These are phyloP conservation scores for Candida palmyrensis DNA, from an alignment of 805 yeast species.

Conservation along the genomic window DNA sequence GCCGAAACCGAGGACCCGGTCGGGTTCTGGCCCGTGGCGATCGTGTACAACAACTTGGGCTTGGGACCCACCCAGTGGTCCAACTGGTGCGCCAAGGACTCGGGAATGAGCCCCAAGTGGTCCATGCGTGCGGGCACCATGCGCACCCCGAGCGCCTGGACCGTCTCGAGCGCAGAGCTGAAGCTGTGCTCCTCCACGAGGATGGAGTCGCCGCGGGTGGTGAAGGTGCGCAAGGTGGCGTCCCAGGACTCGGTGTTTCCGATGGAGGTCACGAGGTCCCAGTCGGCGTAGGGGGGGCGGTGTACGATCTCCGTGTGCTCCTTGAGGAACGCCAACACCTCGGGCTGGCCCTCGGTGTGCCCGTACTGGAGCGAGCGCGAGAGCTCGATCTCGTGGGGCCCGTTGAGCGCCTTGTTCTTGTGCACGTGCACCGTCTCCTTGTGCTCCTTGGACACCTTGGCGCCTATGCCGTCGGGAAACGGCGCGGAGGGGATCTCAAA, in stretches of 20 bases:
- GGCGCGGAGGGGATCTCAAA: slow-evolving; percentile 78
- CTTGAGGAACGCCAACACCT: slow-evolving; percentile 58
- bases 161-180: slow-evolving; percentile 80
- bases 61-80: slow-evolving; percentile 67
- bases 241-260: slow-evolving; percentile 95
- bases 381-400: slow-evolving; percentile 56
- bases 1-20: slow-evolving; percentile 80
- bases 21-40: slow-evolving; percentile 97
- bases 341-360: slow-evolving; percentile 72
- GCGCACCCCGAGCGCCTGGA: slow-evolving; percentile 63
- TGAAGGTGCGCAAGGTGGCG: slow-evolving; percentile 70
- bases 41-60: slow-evolving; percentile 86
- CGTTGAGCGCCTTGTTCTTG: slow-evolving; percentile 22
- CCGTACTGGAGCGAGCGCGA: slow-evolving; percentile 93
- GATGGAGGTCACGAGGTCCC: slow-evolving; percentile 66
- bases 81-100: slow-evolving; percentile 54
- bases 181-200: slow-evolving; percentile 80
- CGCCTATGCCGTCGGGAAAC: slow-evolving; percentile 71
- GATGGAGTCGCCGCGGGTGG: slow-evolving; percentile 75
- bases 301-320: slow-evolving; percentile 65
- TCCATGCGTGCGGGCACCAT: slow-evolving; percentile 78
- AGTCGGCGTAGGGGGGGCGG: slow-evolving; percentile 46
- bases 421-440: slow-evolving; percentile 39
- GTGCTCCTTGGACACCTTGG: slow-evolving; percentile 43
- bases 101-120: slow-evolving; percentile 71